phyloP scores from a whole-genome alignment of 495 filamentous ascomycete genomes.

The Penicillium coffeae region DNA sequence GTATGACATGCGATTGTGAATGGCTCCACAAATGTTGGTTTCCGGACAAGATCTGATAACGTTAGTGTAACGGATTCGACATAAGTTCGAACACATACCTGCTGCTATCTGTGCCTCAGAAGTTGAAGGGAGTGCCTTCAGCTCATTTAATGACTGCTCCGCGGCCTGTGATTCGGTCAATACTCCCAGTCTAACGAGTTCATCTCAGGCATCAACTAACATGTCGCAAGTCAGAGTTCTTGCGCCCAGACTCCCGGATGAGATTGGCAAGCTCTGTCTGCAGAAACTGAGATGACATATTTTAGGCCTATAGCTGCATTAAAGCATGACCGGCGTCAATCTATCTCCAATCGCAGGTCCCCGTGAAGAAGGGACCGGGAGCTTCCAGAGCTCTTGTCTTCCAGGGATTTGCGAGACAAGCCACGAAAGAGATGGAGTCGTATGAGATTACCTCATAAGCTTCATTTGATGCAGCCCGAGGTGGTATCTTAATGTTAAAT shows the following conservation, averaged over 20 bases:
- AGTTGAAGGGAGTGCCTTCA: constrained; percentile 72
- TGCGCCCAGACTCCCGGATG: constrained; percentile 92
- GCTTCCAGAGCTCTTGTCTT: neutral
- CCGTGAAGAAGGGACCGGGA: constrained; percentile 14
- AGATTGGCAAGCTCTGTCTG: constrained; percentile 85
- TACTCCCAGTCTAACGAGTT: neutral
- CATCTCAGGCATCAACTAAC: constrained; percentile 40
- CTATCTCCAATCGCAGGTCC: constrained; percentile 12
- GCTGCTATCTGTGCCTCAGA: constrained; percentile 80
- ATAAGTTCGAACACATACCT: constrained; percentile 57
- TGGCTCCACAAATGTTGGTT: constrained; percentile 79
- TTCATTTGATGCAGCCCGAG: neutral
- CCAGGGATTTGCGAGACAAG: neutral
- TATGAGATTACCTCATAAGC: neutral
- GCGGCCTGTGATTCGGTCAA: constrained; percentile 62
- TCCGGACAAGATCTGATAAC: constrained; percentile 70
- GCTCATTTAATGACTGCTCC: constrained; percentile 87
- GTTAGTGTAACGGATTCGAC: constrained; percentile 16
- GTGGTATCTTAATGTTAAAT: neutral
- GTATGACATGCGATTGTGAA: constrained; percentile 90
- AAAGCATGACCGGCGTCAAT: constrained; percentile 32
- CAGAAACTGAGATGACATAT: constrained; percentile 90
- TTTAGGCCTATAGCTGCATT: constrained; percentile 29
- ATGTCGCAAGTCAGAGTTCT: constrained; percentile 82
- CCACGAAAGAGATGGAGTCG: neutral